Evolutionary conservation across 139 green algal genomes (phyloP).

Genomic region (Micractinium conductrix): DNA sequence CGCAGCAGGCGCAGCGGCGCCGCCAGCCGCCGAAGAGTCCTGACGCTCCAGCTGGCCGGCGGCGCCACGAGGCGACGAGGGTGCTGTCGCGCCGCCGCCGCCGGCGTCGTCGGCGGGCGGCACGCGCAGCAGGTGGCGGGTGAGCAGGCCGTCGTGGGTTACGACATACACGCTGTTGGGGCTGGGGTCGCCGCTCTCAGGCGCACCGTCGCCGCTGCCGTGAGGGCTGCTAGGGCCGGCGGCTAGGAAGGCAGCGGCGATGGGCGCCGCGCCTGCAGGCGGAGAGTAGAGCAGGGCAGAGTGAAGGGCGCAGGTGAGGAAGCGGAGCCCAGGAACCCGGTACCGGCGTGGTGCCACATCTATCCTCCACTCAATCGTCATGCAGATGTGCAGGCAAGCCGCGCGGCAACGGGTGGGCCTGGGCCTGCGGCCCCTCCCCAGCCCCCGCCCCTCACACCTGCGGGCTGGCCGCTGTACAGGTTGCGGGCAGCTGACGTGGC

Average conservation of each 20-base stretch:
- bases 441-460: constrained; percentile 28
- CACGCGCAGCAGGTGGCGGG: constrained; percentile 18
- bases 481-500: constrained; percentile 41
- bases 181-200: background rate
- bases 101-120: background rate
- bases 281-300: background rate
- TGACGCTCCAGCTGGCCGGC: background rate
- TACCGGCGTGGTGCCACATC: too few relatives aligned
- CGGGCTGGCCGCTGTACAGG: constrained; percentile 34
- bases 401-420: too few relatives aligned
- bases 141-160: constrained; percentile 18
- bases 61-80: too few relatives aligned
- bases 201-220: background rate
- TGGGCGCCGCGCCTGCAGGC: constrained; percentile 14
- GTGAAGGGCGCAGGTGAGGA: background rate
- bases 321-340: too few relatives aligned
- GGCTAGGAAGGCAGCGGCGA: constrained; percentile 31
- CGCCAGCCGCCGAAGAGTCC: background rate
- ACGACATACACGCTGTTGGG: constrained; percentile 38
- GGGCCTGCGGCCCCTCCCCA: too few relatives aligned
- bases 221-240: background rate
- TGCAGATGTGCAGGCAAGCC: background rate
- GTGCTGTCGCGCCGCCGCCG: background rate
- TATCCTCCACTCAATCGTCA: too few relatives aligned
- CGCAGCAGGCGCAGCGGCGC: background rate